These are phyloP conservation scores for Magnusiomyces suaveolens DNA, from an alignment of 1,139 yeast species.

Conservation along the genomic window DNA sequence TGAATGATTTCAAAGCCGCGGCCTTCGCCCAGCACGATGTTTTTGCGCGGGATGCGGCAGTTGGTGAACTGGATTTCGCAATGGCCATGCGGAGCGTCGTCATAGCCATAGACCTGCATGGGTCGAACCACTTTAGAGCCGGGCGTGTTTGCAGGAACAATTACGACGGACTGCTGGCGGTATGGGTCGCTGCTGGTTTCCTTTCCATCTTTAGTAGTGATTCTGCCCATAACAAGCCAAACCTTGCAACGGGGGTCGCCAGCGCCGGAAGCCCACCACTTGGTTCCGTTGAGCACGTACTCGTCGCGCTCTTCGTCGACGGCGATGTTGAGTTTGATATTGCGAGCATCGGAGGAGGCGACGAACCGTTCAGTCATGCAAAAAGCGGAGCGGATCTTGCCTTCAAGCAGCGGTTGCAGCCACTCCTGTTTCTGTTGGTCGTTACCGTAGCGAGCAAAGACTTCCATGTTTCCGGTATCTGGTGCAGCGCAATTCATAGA, in stretches of 20 bases:
- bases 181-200: constrained; percentile 31
- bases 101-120: constrained; percentile 51
- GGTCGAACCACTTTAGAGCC: constrained; percentile 51
- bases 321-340: constrained; percentile 45
- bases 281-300: constrained; percentile 53
- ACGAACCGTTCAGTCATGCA: constrained; percentile 63
- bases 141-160: constrained; percentile 47
- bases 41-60: constrained; percentile 43
- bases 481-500: constrained; percentile 61
- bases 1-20: constrained; percentile 62
- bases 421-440: constrained; percentile 44
- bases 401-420: constrained; percentile 49
- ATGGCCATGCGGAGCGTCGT: constrained; percentile 71
- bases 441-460: constrained; percentile 52
- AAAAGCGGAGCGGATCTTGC: constrained; percentile 56
- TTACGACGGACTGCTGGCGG: constrained; percentile 51
- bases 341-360: constrained; percentile 59
- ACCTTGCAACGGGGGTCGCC: constrained; percentile 54
- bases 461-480: constrained; percentile 71
- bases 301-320: constrained; percentile 37
- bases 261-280: constrained; percentile 73
- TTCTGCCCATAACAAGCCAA: constrained; percentile 63
- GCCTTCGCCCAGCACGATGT: constrained; percentile 39
- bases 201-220: constrained; percentile 31
- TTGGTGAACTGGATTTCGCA: constrained; percentile 50